A percentile compares a stretch with the other conserved stretches of the same genome.
phyloP scores from a whole-genome alignment of 148 eudicot species.

The Vaccinium darrowii region DNA sequence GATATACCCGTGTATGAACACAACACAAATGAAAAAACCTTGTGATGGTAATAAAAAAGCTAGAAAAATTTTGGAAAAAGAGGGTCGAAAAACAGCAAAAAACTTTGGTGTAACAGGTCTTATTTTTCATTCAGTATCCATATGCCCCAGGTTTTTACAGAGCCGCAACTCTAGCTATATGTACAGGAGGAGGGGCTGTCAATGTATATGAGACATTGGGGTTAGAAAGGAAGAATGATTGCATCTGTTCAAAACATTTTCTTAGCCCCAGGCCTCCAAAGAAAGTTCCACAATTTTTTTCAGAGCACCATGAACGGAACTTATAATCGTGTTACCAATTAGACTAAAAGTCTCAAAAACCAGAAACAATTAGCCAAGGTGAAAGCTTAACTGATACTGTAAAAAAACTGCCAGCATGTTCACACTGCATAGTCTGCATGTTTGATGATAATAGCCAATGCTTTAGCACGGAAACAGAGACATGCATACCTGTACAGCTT shows the following conservation, averaged over 20 bases:
- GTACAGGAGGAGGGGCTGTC: background rate
- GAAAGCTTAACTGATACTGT: background rate
- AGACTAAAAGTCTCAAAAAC: background rate
- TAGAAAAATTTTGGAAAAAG: background rate
- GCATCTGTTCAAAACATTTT: background rate
- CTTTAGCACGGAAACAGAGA: background rate
- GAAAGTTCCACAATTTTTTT: no score
- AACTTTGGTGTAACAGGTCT: background rate
- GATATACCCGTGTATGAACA: background rate
- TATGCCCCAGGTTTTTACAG: background rate
- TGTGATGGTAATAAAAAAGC: background rate
- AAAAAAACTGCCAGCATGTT: background rate
- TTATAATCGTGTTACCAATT: background rate
- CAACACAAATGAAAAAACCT: background rate
- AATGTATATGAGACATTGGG: background rate
- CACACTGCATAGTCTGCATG: constrained; percentile 12
- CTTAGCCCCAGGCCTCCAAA: background rate
- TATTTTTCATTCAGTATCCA: background rate
- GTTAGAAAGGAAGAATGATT: background rate
- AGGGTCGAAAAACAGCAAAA: background rate
- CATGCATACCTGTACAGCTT: constrained; percentile 38
- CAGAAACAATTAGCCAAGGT: background rate
- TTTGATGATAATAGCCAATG: background rate
- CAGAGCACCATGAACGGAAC: background rate
- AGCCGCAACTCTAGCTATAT: background rate